Conservation (phyloP, 139 green algal genomes). For the Chlorella sp. region DNA sequence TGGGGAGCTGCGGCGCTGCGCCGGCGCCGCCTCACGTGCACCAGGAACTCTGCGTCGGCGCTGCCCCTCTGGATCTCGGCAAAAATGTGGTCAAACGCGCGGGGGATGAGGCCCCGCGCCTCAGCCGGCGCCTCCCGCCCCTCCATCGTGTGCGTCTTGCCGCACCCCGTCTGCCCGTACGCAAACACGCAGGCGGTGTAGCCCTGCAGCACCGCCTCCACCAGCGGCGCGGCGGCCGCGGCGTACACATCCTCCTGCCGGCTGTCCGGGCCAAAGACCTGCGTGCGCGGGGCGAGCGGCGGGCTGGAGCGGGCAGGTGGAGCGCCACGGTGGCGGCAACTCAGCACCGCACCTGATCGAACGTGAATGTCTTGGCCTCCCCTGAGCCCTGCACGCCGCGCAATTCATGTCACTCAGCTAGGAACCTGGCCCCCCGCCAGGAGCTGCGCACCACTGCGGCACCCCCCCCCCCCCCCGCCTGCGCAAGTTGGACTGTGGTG, state of each 20-base stretch:
- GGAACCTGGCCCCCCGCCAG: not conserved
- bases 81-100: slow-evolving; percentile 93
- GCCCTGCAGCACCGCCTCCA: slow-evolving; percentile 76
- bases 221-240: slow-evolving; percentile 66
- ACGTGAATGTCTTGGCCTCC: slow-evolving; percentile 68
- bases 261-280: slow-evolving; percentile 60
- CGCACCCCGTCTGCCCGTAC: slow-evolving; percentile 62
- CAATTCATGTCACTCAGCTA: not conserved
- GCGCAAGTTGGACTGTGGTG: too few species aligned
- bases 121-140: slow-evolving; percentile 45
- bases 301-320: not conserved
- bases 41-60: slow-evolving; percentile 77
- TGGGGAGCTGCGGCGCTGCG: not conserved
- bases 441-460: slow-evolving; percentile 26
- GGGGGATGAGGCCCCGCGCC: slow-evolving; percentile 84
- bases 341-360: slow-evolving; percentile 64
- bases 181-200: slow-evolving; percentile 85
- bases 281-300: not conserved
- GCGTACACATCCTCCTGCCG: slow-evolving; percentile 76
- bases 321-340: not conserved
- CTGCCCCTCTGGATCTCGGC: slow-evolving; percentile 84
- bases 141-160: slow-evolving; percentile 93
- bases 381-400: not conserved
- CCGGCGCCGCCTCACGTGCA: slow-evolving; percentile 56
- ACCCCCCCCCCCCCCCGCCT: slow-evolving; percentile 48